Conservation (phyloP, 495 filamentous ascomycete genomes). For the Hypoxylon cercidicola region DNA sequence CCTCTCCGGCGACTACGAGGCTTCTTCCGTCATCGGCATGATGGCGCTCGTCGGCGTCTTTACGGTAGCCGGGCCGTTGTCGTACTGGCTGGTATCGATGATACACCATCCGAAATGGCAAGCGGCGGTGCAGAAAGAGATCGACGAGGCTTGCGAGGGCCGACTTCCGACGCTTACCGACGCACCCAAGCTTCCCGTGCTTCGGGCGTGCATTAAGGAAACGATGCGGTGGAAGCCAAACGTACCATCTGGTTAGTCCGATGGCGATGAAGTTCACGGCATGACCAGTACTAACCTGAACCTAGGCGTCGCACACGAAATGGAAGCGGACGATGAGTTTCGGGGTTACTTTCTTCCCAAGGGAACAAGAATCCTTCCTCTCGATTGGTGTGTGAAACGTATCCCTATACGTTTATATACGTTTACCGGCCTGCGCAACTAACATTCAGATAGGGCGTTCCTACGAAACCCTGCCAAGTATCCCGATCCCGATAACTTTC, state of each 20-base stretch:
- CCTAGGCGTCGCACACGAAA: slow-evolving; percentile 58
- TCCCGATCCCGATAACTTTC: slow-evolving; percentile 61
- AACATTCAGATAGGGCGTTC: slow-evolving; percentile 46
- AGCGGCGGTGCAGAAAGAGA: slow-evolving; percentile 58
- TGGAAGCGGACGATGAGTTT: slow-evolving; percentile 57
- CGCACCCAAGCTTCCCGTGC: slow-evolving; percentile 51
- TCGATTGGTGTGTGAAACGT: slow-evolving; percentile 56
- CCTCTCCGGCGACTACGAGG: slow-evolving; percentile 53
- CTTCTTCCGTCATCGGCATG: slow-evolving; percentile 54
- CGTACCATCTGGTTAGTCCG: slow-evolving; percentile 51
- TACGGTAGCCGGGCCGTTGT: slow-evolving; percentile 54
- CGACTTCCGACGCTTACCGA: slow-evolving; percentile 57
- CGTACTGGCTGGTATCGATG: slow-evolving; percentile 55
- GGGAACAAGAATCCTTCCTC: slow-evolving; percentile 60
- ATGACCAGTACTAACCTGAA: slow-evolving; percentile 1
- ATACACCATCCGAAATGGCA: slow-evolving; percentile 56
- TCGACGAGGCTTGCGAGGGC: slow-evolving; percentile 61
- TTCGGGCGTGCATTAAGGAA: slow-evolving; percentile 66
- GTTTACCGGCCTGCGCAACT: neutral
- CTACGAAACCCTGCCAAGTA: slow-evolving; percentile 58
- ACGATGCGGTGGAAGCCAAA: slow-evolving; percentile 66
- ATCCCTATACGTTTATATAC: neutral
- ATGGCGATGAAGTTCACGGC: neutral
- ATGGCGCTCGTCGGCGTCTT: slow-evolving; percentile 57
- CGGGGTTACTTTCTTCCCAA: slow-evolving; percentile 57